These are phyloP conservation scores for Russula sp. DNA, from an alignment of 768 basidiomycete species.

Conservation along the genomic window DNA sequence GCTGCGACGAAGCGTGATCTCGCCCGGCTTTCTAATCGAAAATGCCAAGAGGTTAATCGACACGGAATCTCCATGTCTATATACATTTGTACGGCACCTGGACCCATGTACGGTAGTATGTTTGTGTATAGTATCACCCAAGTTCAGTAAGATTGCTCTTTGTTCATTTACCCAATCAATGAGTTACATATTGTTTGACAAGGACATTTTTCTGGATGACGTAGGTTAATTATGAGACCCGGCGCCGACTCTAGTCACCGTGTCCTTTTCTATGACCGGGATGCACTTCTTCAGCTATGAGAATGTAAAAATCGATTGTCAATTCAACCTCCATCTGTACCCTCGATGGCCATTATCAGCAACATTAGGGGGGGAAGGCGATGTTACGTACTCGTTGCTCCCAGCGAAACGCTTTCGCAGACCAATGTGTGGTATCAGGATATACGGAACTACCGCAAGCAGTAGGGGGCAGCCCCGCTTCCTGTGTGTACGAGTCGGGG, in stretches of 20 bases:
- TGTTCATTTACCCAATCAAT: neutral
- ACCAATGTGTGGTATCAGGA: neutral
- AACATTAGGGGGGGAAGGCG: neutral
- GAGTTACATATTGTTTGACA: neutral
- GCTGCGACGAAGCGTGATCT: constrained; percentile 6
- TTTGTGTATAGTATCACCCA: constrained; percentile 4
- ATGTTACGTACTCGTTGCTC: neutral
- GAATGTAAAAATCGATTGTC: constrained; percentile 43
- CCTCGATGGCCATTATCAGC: constrained; percentile 35
- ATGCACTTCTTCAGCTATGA: neutral
- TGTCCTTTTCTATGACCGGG: neutral
- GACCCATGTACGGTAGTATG: neutral
- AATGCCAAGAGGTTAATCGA: constrained; percentile 1
- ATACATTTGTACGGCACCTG: constrained; percentile 6
- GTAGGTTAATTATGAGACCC: neutral
- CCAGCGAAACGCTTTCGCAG: neutral
- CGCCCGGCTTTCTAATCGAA: constrained; percentile 13
- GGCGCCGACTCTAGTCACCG: neutral
- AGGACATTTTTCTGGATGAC: neutral
- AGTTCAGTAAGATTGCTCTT: neutral
- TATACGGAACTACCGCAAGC: neutral
- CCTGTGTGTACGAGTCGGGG: neutral
- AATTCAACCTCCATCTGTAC: constrained; percentile 52
- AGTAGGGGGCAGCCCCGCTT: neutral
- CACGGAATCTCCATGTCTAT: constrained; percentile 1